phyloP scores from a whole-genome alignment of 2,329 filamentous ascomycete species.

The Arthrinium puccinioides region DNA sequence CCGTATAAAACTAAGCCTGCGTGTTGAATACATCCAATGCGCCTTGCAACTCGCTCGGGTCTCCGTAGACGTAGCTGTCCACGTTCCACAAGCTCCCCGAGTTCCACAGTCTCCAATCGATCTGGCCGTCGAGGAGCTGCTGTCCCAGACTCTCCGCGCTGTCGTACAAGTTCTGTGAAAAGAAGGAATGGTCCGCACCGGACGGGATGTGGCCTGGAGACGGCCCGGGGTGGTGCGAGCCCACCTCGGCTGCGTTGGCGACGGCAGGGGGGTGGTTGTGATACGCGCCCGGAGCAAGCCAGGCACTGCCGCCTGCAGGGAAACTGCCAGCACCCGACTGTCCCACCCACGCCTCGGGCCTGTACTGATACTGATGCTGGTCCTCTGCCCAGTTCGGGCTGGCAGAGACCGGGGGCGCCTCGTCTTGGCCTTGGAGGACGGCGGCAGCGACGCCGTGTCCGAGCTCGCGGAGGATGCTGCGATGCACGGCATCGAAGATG shows the following conservation, averaged over 20 bases:
- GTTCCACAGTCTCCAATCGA: neutral
- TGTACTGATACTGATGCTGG: neutral
- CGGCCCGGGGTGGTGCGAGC: neutral
- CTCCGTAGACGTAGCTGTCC: neutral
- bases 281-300: neutral
- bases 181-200: no score
- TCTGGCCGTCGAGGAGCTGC: neutral
- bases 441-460: no score
- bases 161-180: no score
- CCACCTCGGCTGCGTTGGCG: neutral
- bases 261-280: neutral
- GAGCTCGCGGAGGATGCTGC: slow-evolving; percentile 9
- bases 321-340: no score
- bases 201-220: no score
- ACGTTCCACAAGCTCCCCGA: neutral
- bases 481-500: slow-evolving; percentile 18
- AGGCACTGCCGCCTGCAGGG: neutral
- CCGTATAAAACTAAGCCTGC: no score
- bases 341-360: neutral
- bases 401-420: neutral
- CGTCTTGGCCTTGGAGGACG: slow-evolving; percentile 4
- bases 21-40: no score
- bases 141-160: neutral
- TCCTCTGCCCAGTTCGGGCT: neutral
- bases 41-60: neutral